These are phyloP conservation scores for Chalciporus sp. DNA, from an alignment of 1,284 basidiomycete genomes.

Conservation along the genomic window DNA sequence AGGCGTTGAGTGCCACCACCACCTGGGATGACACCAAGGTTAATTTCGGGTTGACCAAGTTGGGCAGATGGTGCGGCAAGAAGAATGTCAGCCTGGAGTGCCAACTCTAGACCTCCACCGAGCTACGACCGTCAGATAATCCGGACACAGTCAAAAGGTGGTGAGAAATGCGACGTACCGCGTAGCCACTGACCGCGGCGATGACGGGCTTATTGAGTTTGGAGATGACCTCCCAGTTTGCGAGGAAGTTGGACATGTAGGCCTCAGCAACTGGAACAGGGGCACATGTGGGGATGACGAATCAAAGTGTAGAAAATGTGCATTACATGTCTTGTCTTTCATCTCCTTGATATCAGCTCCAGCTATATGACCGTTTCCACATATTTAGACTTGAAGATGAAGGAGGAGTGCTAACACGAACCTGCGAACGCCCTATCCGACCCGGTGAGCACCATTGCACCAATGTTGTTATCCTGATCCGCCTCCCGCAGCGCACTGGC, in stretches of 20 bases:
- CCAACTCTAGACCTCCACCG: slow-evolving; percentile 96
- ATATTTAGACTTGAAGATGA: neutral
- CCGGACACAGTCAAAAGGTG: neutral
- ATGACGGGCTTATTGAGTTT: slow-evolving; percentile 90
- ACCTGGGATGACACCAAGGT: slow-evolving; percentile 94
- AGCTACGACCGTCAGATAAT: slow-evolving; percentile 53
- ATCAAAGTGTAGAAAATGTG: slow-evolving; percentile 6
- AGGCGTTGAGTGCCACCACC: slow-evolving; percentile 87
- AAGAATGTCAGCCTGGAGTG: slow-evolving; percentile 97
- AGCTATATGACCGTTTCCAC: slow-evolving; percentile 44
- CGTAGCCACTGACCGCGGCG: slow-evolving; percentile 94
- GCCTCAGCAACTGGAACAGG: slow-evolving; percentile 70
- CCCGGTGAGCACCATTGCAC: slow-evolving; percentile 93
- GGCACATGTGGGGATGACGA: slow-evolving; percentile 2
- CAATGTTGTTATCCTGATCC: slow-evolving; percentile 71
- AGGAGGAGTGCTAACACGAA: slow-evolving; percentile 37
- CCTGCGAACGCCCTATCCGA: slow-evolving; percentile 93
- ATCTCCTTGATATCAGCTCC: slow-evolving; percentile 94
- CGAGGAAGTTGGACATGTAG: slow-evolving; percentile 89
- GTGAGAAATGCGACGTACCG: slow-evolving; percentile 55
- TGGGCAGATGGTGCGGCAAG: slow-evolving; percentile 91
- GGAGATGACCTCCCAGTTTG: slow-evolving; percentile 82
- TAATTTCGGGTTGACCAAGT: slow-evolving; percentile 98
- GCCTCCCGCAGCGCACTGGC: slow-evolving; percentile 75
- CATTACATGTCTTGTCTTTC: slow-evolving; percentile 85